Conservation (phyloP, 345 rosid species). For the thale cress (Arabidopsis thaliana) region TAIR10.1 NC_003074.8:23080501-23081000, state of each 20-base stretch:
- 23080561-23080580: conserved; percentile 36
- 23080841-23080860: conserved; percentile 77
- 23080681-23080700: neutral
- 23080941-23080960: conserved; percentile 82
- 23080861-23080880: conserved; percentile 91
- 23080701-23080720: conserved; percentile 40
- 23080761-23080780: neutral
- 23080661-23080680: neutral
- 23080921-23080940: conserved; percentile 83
- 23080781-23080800: conserved; percentile 45
- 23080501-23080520: conserved; percentile 10
- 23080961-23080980: conserved; percentile 78
- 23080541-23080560: conserved; percentile 44
- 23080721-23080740: conserved; percentile 40
- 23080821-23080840: conserved; percentile 39
- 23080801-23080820: conserved; percentile 38
- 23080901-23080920: conserved; percentile 78
- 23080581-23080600: conserved; percentile 23
- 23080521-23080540: conserved; percentile 37
- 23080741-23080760: conserved; percentile 31
- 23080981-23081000: conserved; percentile 96
- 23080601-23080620: neutral
- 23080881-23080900: conserved; percentile 60
- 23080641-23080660: neutral
- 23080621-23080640: conserved; percentile 40